Evolutionary conservation across 768 basidiomycete species (phyloP).

Genomic region (Basidioascus undulatus): DNA sequence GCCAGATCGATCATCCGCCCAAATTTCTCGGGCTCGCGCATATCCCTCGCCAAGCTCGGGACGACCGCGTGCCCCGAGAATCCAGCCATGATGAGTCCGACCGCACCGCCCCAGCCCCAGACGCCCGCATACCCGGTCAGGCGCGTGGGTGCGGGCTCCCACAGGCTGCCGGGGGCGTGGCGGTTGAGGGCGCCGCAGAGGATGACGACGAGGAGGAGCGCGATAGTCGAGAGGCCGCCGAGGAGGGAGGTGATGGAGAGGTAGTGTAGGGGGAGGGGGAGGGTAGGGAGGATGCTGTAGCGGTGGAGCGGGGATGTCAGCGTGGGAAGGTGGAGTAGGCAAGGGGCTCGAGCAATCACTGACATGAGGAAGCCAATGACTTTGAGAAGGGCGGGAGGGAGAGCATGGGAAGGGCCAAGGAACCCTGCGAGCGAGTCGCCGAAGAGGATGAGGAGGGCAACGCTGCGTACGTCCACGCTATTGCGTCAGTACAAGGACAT

Average conservation of each 20-base stretch:
- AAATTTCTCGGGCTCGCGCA: constrained; percentile 59
- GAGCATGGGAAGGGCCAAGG: too few relatives aligned
- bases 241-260: constrained; percentile 73
- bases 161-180: constrained; percentile 54
- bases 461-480: constrained; percentile 22
- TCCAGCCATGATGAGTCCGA: constrained; percentile 85
- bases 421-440: constrained; percentile 72
- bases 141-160: constrained; percentile 45
- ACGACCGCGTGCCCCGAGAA: constrained; percentile 84
- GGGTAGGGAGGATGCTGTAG: constrained; percentile 49
- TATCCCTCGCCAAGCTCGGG: constrained; percentile 70
- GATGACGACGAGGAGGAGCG: constrained; percentile 51
- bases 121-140: too few relatives aligned
- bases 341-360: constrained; percentile 10
- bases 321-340: neutral
- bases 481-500: neutral
- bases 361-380: constrained; percentile 46
- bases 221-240: constrained; percentile 41
- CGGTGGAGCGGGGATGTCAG: neutral
- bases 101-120: constrained; percentile 31
- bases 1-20: constrained; percentile 62
- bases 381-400: constrained; percentile 52
- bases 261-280: constrained; percentile 61
- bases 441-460: constrained; percentile 68
- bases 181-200: constrained; percentile 55